A percentile compares a stretch with the other conserved stretches of the same genome.
Evolutionary conservation across 768 basidiomycete species (phyloP).

Genomic region (Crucibulum laeve): DNA sequence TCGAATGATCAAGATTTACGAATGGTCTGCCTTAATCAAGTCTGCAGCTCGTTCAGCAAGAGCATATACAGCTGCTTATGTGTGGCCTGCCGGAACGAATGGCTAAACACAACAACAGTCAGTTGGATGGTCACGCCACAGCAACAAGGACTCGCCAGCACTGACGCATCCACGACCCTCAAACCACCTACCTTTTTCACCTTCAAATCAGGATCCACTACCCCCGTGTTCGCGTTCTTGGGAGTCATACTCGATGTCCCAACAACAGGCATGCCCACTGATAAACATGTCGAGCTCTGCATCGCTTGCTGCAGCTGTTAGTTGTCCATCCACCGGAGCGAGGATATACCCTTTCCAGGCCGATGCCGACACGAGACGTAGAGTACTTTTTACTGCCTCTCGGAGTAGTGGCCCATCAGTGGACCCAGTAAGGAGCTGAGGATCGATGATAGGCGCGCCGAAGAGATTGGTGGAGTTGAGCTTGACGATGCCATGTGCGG

Average conservation of each 20-base stretch:
- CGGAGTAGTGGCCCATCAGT: neutral
- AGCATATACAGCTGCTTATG: slow-evolving; percentile 16
- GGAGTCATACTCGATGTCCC: slow-evolving; percentile 22
- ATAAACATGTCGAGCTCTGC: slow-evolving; percentile 17
- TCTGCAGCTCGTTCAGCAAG: slow-evolving; percentile 13
- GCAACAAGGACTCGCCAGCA: slow-evolving; percentile 16
- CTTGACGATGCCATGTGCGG: slow-evolving; percentile 10
- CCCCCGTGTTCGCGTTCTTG: slow-evolving; percentile 17
- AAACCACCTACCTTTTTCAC: slow-evolving; percentile 24
- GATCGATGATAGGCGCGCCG: neutral
- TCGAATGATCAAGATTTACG: too few relatives aligned
- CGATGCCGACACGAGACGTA: slow-evolving; percentile 4
- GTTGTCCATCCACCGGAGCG: slow-evolving; percentile 1
- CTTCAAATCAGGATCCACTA: slow-evolving; percentile 25
- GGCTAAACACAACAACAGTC: slow-evolving; percentile 9
- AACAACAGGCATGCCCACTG: slow-evolving; percentile 10
- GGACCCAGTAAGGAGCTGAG: neutral
- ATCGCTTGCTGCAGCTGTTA: slow-evolving; percentile 6
- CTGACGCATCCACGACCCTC: slow-evolving; percentile 29
- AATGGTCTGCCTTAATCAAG: too few relatives aligned
- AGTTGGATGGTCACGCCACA: neutral
- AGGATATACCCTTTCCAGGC: slow-evolving; percentile 6
- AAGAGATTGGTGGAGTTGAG: slow-evolving; percentile 2
- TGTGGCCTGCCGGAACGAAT: slow-evolving; percentile 14
- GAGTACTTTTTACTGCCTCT: neutral